These are phyloP conservation scores for Fusarium pseudoanthophilum DNA, from an alignment of 2,329 filamentous ascomycete genomes.

Conservation along the genomic window DNA sequence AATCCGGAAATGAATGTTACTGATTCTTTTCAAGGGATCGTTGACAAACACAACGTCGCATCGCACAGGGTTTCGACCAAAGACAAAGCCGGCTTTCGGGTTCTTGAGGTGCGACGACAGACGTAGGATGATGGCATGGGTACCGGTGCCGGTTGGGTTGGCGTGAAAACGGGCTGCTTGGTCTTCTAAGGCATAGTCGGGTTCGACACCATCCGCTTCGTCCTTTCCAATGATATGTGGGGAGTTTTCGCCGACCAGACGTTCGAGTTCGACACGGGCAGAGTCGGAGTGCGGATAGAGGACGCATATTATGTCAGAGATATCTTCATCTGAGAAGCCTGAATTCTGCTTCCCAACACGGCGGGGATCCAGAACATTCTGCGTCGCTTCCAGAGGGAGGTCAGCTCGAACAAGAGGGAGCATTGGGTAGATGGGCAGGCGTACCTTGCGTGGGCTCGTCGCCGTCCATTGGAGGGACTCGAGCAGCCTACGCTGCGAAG, in stretches of 20 bases:
- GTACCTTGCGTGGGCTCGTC: constrained; percentile 58
- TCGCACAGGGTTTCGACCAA: constrained; percentile 77
- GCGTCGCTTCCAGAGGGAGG: constrained; percentile 67
- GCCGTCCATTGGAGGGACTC: constrained; percentile 55
- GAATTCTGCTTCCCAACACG: constrained; percentile 83
- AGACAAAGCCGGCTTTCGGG: constrained; percentile 79
- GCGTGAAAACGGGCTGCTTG: constrained; percentile 58
- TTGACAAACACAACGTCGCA: constrained; percentile 79
- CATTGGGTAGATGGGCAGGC: constrained; percentile 3
- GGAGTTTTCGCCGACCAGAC: constrained; percentile 59
- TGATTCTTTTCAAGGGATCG: constrained; percentile 78
- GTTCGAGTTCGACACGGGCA: constrained; percentile 75
- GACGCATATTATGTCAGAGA: constrained; percentile 89
- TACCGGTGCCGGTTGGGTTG: constrained; percentile 59
- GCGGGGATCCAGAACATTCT: constrained; percentile 83
- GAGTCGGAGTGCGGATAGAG: constrained; percentile 81
- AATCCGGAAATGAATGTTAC: constrained; percentile 96
- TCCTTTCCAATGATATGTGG: constrained; percentile 62
- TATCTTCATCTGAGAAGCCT: constrained; percentile 82
- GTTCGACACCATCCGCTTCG: constrained; percentile 60
- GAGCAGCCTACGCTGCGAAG: constrained; percentile 43
- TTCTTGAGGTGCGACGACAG: constrained; percentile 79
- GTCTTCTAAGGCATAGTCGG: constrained; percentile 64
- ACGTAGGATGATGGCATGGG: constrained; percentile 80
- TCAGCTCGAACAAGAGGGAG: constrained; percentile 23